These are phyloP conservation scores for Wickerhamiella azyma DNA, from an alignment of 805 yeast genomes.

Conservation along the genomic window DNA sequence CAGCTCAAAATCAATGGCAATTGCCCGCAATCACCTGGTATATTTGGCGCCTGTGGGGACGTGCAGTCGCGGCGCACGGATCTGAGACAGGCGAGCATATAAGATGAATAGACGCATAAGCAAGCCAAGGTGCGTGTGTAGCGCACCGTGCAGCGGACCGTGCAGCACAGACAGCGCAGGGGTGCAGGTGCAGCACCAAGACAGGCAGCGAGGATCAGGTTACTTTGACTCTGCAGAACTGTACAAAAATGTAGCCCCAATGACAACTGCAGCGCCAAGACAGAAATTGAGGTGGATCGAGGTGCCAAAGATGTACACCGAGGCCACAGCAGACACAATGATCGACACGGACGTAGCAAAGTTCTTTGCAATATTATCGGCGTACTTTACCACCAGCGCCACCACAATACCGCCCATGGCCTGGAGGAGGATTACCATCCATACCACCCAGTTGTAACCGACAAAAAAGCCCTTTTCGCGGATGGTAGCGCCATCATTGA, in stretches of 20 bases:
- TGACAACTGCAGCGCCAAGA: conserved; percentile 26
- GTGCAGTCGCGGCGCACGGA: too few species aligned
- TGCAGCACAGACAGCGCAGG: too few species aligned
- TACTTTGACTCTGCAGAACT: conserved; percentile 15
- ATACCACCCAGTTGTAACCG: conserved; percentile 29
- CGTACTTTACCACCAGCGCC: conserved; percentile 31
- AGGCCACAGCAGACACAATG: conserved; percentile 28
- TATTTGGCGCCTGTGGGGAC: too few species aligned
- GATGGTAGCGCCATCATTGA: conserved; percentile 26
- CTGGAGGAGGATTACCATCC: conserved; percentile 28
- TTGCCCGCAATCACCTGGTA: too few species aligned
- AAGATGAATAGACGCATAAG: too few species aligned
- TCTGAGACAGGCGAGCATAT: too few species aligned
- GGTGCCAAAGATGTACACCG: conserved; percentile 27
- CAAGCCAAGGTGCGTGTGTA: too few species aligned
- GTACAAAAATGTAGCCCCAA: conserved; percentile 28
- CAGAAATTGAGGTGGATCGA: conserved; percentile 25
- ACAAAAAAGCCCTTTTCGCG: conserved; percentile 27
- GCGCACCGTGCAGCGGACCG: too few species aligned
- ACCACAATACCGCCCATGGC: conserved; percentile 32
- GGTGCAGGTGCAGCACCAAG: too few species aligned
- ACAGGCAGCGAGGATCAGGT: too few species aligned
- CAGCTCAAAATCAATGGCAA: too few species aligned
- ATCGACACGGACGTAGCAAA: conserved; percentile 31
- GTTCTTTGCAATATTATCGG: conserved; percentile 32